Conservation (phyloP, 495 filamentous ascomycete genomes). For the Chlorociboria aeruginascens region DNA sequence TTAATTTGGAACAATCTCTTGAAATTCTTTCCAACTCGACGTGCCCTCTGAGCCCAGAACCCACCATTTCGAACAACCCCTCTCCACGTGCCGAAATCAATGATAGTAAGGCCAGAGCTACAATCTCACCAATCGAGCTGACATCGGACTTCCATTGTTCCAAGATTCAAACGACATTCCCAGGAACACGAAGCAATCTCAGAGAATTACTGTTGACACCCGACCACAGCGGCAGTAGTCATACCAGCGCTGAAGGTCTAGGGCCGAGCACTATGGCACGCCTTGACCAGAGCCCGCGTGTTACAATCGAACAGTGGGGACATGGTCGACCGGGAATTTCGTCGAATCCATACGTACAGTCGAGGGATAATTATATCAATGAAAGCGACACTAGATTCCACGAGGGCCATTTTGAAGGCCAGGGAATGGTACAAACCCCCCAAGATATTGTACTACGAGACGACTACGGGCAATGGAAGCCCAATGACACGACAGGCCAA, state of each 20-base stretch:
- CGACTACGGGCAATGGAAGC: constrained; percentile 13
- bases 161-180: constrained; percentile 1
- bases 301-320: constrained; percentile 38
- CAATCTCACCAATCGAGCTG: constrained; percentile 11
- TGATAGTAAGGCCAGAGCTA: constrained; percentile 4
- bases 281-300: constrained; percentile 32
- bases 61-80: constrained; percentile 13
- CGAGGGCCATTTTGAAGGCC: not conserved
- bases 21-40: constrained; percentile 7
- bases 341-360: not conserved
- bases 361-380: not conserved
- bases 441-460: constrained; percentile 2
- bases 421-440: not conserved
- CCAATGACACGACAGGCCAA: constrained; percentile 17
- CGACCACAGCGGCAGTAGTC: constrained; percentile 31
- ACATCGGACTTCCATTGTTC: constrained; percentile 7
- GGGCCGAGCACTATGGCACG: constrained; percentile 25
- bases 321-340: constrained; percentile 1
- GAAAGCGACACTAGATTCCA: not conserved
- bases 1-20: constrained; percentile 1
- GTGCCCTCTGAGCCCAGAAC: constrained; percentile 16
- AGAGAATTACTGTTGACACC: constrained; percentile 31
- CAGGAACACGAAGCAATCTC: not conserved
- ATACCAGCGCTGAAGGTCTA: constrained; percentile 34
- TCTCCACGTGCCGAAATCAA: constrained; percentile 4